Conservation (phyloP, 2,329 filamentous ascomycete species). For the Diaporthe velutina region DNA sequence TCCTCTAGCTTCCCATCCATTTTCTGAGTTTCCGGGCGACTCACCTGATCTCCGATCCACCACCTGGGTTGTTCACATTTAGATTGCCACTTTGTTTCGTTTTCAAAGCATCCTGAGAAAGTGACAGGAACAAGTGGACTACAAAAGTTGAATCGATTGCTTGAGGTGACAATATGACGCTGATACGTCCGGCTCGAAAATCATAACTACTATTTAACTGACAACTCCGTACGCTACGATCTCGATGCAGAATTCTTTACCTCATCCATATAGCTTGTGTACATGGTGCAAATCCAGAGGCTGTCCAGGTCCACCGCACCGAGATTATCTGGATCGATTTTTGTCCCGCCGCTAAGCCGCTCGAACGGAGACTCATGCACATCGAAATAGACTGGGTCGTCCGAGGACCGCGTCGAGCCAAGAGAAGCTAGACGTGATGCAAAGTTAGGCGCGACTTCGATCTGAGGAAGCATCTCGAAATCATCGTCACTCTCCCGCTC, state of each 20-base stretch:
- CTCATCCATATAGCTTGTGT: not conserved
- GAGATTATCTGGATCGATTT: not conserved
- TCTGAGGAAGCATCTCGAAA: slow-evolving; percentile 7
- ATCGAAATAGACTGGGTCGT: slow-evolving; percentile 1
- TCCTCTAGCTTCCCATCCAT: too few relatives aligned
- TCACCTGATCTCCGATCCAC: too few relatives aligned
- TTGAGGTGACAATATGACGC: too few relatives aligned
- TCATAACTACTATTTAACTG: not conserved
- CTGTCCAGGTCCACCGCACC: not conserved
- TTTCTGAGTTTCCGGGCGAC: too few relatives aligned
- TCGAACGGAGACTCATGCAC: slow-evolving; percentile 2
- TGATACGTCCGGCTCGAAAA: not conserved
- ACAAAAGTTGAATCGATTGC: too few relatives aligned
- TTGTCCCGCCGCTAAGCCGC: not conserved
- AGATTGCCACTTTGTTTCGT: too few relatives aligned
- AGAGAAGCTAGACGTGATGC: not conserved
- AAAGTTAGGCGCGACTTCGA: slow-evolving; percentile 4
- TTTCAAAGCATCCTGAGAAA: too few relatives aligned
- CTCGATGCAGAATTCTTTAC: not conserved
- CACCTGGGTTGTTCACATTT: too few relatives aligned
- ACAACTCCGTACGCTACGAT: not conserved
- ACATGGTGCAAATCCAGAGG: slow-evolving; percentile 26
- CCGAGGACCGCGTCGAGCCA: not conserved
- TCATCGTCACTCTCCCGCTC: slow-evolving; percentile 11
- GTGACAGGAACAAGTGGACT: too few relatives aligned